phyloP scores from a whole-genome alignment of 768 basidiomycete species.

The Coprinopsis strossmayeri region DNA sequence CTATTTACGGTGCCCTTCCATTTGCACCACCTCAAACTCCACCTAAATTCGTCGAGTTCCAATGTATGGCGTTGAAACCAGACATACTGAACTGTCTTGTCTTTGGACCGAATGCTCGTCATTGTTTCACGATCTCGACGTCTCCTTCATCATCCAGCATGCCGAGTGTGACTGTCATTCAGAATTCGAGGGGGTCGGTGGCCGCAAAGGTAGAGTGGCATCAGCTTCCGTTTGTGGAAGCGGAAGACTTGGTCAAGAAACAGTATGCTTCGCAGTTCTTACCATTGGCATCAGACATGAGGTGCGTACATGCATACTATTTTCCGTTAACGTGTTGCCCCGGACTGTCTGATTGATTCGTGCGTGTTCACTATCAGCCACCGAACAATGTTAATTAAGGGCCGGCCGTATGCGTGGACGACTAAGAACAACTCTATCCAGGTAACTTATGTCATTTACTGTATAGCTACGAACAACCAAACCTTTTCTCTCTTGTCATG shows the following conservation, averaged over 20 bases:
- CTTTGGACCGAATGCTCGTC: conserved; percentile 8
- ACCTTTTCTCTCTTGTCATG: not conserved
- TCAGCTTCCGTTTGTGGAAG: conserved; percentile 3
- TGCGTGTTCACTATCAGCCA: not conserved
- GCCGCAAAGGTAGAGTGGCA: conserved; percentile 8
- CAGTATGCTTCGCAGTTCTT: conserved; percentile 4
- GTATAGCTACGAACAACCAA: too few species aligned
- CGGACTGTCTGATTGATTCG: not conserved
- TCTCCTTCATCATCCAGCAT: not conserved
- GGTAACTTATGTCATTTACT: too few species aligned
- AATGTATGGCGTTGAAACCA: conserved; percentile 7
- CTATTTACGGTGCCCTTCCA: conserved; percentile 8
- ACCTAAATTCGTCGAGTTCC: conserved; percentile 6
- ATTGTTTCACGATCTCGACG: conserved; percentile 9
- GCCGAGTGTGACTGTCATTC: conserved; percentile 4
- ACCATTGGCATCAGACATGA: conserved; percentile 5
- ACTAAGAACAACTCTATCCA: conserved; percentile 3
- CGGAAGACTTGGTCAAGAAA: conserved; percentile 2
- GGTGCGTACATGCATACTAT: too few species aligned
- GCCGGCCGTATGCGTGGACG: conserved; percentile 6
- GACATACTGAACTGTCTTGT: conserved; percentile 7
- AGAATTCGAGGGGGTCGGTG: not conserved
- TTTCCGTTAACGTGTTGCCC: too few species aligned
- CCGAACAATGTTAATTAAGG: conserved; percentile 9
- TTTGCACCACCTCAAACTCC: conserved; percentile 1